Percentiles rank a stretch among this genome's conserved stretches.
These are phyloP conservation scores for Gaeumannomyces tritici DNA, from an alignment of 2,329 filamentous ascomycete genomes.

Conservation along the genomic window DNA sequence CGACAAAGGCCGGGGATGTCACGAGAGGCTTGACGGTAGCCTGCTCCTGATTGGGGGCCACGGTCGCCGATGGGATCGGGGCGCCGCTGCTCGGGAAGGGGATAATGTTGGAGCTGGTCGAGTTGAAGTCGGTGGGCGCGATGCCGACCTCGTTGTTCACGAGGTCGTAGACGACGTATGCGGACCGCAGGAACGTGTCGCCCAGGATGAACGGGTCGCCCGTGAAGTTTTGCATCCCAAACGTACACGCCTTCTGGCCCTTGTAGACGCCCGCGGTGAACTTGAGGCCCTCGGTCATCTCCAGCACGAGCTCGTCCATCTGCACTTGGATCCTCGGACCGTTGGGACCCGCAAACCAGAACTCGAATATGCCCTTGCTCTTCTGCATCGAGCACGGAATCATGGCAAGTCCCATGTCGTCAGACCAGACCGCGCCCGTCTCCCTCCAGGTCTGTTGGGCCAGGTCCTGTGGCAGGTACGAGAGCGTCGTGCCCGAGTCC, in stretches of 20 bases:
- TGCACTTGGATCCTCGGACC: conserved; percentile 41
- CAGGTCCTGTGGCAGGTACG: conserved; percentile 56
- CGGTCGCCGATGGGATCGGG: conserved; percentile 38
- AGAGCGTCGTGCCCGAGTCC: conserved; percentile 67
- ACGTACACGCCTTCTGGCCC: conserved; percentile 39
- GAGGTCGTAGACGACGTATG: conserved; percentile 51
- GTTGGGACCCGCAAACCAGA: conserved; percentile 38
- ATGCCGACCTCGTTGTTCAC: conserved; percentile 47
- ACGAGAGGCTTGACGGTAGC: conserved; percentile 14
- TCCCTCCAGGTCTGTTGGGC: conserved; percentile 43
- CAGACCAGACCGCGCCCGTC: conserved; percentile 39
- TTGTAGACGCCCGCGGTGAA: conserved; percentile 31
- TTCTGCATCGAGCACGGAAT: conserved; percentile 39
- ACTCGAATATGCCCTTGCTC: conserved; percentile 39
- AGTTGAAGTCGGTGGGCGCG: conserved; percentile 46
- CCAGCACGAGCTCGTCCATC: conserved; percentile 48
- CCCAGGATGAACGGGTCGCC: conserved; percentile 37
- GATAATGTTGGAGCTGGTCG: conserved; percentile 37
- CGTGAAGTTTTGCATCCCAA: conserved; percentile 45
- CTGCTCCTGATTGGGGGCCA: conserved; percentile 28
- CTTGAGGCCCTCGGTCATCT: conserved; percentile 24
- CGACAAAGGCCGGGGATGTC: conserved; percentile 22
- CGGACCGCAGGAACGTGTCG: conserved; percentile 49
- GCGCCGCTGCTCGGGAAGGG: conserved; percentile 39
- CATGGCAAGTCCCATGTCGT: conserved; percentile 26